phyloP scores from a whole-genome alignment of 2,329 filamentous ascomycete species.

The Chaetomiaceae sp. region DNA sequence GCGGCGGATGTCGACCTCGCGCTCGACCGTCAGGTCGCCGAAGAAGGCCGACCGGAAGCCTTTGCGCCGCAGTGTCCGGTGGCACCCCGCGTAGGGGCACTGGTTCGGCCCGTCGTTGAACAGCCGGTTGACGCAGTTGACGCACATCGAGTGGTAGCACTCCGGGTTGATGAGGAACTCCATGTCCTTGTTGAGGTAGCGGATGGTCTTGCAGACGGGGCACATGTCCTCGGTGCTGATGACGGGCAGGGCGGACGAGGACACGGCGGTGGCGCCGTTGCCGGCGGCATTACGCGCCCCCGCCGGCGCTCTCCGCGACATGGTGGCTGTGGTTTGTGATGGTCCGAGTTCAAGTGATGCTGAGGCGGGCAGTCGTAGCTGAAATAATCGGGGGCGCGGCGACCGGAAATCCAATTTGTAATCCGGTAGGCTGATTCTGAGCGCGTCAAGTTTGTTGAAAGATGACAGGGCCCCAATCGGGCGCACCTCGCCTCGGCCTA shows the following conservation, averaged over 20 bases:
- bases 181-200: conserved; percentile 92
- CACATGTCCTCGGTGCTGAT: conserved; percentile 62
- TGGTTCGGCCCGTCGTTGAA: conserved; percentile 88
- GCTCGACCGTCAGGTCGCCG: conserved; percentile 77
- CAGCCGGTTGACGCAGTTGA: conserved; percentile 88
- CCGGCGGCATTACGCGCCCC: conserved; percentile 12
- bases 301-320: conserved; percentile 33
- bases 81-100: conserved; percentile 85
- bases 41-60: conserved; percentile 87
- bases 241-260: conserved; percentile 8
- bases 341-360: neutral
- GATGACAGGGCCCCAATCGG: too few species aligned
- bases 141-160: conserved; percentile 99
- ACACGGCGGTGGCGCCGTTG: neutral
- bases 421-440: too few species aligned
- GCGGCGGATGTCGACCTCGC: conserved; percentile 86
- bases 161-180: conserved; percentile 94
- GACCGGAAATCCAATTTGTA: neutral
- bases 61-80: conserved; percentile 75
- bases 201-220: conserved; percentile 93
- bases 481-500: too few species aligned
- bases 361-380: neutral
- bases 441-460: too few species aligned
- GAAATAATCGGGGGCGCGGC: too few species aligned
- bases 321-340: conserved; percentile 17